These are phyloP conservation scores for Trametes cinnabarina DNA, from an alignment of 768 basidiomycete genomes.

Conservation along the genomic window DNA sequence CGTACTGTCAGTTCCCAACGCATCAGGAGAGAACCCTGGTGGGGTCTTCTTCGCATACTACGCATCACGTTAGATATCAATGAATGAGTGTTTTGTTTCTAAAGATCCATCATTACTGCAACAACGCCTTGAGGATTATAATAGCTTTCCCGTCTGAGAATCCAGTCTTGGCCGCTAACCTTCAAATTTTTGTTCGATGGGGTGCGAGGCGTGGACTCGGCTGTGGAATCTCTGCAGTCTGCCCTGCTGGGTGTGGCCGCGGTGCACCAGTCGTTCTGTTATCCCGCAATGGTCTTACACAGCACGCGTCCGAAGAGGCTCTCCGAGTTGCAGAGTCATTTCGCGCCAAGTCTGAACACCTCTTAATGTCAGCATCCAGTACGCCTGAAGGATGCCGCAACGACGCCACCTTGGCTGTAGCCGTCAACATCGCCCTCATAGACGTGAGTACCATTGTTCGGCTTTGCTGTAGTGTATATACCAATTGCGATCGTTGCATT, in stretches of 20 bases:
- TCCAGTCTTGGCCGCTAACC: conserved; percentile 41
- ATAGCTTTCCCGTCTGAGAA: conserved; percentile 47
- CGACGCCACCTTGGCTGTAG: conserved; percentile 30
- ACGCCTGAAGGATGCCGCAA: conserved; percentile 31
- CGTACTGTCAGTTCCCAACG: conserved; percentile 34
- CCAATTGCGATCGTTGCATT: no score
- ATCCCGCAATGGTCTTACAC: conserved; percentile 30
- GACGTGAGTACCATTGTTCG: conserved; percentile 33
- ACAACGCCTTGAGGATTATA: conserved; percentile 45
- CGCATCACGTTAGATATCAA: conserved; percentile 51
- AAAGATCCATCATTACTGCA: conserved; percentile 43
- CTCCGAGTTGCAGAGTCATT: conserved; percentile 36
- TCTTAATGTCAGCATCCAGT: conserved; percentile 33
- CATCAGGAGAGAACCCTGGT: conserved; percentile 49
- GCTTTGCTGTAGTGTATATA: background rate
- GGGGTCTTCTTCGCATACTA: conserved; percentile 45
- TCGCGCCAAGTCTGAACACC: conserved; percentile 35
- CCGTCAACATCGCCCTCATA: conserved; percentile 34
- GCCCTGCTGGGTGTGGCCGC: conserved; percentile 40
- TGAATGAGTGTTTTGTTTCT: conserved; percentile 37
- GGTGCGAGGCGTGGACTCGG: conserved; percentile 34
- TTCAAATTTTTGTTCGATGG: conserved; percentile 42
- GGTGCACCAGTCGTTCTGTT: conserved; percentile 43
- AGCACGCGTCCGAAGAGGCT: conserved; percentile 28
- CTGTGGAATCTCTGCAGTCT: conserved; percentile 40